Conservation (phyloP, 495 filamentous ascomycete species). For the Xylaria acuta region DNA sequence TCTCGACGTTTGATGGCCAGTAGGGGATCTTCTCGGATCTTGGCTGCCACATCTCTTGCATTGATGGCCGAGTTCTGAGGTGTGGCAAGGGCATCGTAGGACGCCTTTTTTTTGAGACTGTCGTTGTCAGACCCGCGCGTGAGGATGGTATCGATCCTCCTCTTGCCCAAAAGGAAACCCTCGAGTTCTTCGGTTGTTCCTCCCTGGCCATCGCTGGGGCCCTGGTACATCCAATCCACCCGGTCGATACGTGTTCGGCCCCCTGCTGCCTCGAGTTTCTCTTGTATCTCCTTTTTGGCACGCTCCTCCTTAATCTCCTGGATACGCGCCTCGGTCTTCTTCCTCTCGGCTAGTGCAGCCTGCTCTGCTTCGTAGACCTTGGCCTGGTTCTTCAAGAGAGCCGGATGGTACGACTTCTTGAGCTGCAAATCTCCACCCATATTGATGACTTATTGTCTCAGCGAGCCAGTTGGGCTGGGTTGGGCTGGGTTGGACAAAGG, state of each 20-base stretch:
- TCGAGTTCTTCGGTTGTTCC: constrained; percentile 93
- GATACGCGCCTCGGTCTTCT: constrained; percentile 72
- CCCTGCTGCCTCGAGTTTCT: constrained; percentile 87
- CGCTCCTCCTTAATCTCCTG: constrained; percentile 96
- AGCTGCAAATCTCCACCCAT: constrained; percentile 93
- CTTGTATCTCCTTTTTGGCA: constrained; percentile 87
- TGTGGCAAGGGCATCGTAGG: constrained; percentile 66
- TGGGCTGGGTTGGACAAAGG: constrained; percentile 9
- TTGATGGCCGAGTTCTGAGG: constrained; percentile 63
- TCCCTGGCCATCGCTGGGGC: constrained; percentile 77
- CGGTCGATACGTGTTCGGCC: constrained; percentile 74
- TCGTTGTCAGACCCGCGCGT: constrained; percentile 82
- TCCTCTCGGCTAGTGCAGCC: constrained; percentile 93
- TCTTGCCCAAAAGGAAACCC: constrained; percentile 89
- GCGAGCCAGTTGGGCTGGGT: constrained; percentile 18
- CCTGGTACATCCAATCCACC: constrained; percentile 98
- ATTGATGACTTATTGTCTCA: constrained; percentile 48
- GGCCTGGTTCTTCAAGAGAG: constrained; percentile 80
- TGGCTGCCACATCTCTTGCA: constrained; percentile 76
- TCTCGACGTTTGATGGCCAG: constrained; percentile 91
- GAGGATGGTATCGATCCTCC: constrained; percentile 84
- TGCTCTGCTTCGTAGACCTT: constrained; percentile 87
- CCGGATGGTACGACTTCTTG: constrained; percentile 98
- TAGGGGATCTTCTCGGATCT: constrained; percentile 88
- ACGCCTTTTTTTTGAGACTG: constrained; percentile 81